Percentiles rank a stretch among this genome's conserved stretches.
Conservation (phyloP, 169 alveolate genomes). For the Neospora caninum region DNA sequence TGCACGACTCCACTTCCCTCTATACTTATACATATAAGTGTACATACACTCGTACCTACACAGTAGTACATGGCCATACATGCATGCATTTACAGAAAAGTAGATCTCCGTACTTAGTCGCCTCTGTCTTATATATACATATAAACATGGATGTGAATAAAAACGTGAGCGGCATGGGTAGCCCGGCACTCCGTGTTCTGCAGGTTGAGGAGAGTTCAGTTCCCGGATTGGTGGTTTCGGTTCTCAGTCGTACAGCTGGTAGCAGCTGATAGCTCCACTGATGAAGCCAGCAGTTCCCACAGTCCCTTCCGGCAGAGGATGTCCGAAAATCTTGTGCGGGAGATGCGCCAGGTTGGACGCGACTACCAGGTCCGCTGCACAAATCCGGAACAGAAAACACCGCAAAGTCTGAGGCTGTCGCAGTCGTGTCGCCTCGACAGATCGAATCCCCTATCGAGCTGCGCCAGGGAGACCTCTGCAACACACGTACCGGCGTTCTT, state of each 20-base stretch:
- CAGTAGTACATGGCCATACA: background rate
- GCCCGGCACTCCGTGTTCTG: too few relatives aligned
- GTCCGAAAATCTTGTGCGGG: background rate
- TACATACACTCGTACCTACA: background rate
- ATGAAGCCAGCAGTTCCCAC: constrained; percentile 28
- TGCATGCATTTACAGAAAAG: too few relatives aligned
- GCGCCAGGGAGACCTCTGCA: background rate
- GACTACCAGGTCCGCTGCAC: constrained; percentile 20
- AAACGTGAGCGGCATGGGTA: too few relatives aligned
- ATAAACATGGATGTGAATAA: too few relatives aligned
- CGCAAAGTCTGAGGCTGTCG: background rate
- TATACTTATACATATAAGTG: too few relatives aligned
- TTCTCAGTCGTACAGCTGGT: constrained; percentile 23
- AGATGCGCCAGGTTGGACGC: constrained; percentile 11
- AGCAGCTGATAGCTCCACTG: constrained; percentile 44
- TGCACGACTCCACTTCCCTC: too few relatives aligned
- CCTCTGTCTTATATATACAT: too few relatives aligned
- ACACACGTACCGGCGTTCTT: background rate
- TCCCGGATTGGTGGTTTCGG: too few relatives aligned
- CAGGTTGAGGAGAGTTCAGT: too few relatives aligned
- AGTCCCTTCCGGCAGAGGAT: background rate
- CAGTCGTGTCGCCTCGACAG: background rate
- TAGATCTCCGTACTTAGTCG: too few relatives aligned
- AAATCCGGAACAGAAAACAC: background rate
- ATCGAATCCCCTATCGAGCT: too few relatives aligned